These are phyloP conservation scores for Suhomyces sp. DNA, from an alignment of 805 yeast genomes.

Conservation along the genomic window DNA sequence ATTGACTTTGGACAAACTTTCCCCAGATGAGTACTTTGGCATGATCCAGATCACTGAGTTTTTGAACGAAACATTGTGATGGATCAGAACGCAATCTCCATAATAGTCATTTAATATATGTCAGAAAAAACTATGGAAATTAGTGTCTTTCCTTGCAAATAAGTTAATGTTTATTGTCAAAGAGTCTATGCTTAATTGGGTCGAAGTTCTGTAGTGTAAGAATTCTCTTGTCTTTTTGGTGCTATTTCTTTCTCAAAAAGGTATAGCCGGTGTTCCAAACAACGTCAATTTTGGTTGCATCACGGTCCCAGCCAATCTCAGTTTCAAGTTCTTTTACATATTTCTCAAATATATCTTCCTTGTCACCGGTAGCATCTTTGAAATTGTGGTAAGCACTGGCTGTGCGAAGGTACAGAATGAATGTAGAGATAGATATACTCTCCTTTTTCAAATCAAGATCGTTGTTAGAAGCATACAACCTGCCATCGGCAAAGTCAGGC, in stretches of 20 bases:
- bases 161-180: no score
- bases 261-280: constrained; percentile 53
- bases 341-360: constrained; percentile 33
- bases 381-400: constrained; percentile 68
- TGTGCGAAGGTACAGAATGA: constrained; percentile 56
- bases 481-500: constrained; percentile 15
- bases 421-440: constrained; percentile 43
- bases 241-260: constrained; percentile 36
- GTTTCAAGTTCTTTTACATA: constrained; percentile 30
- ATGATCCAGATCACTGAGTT: constrained; percentile 20
- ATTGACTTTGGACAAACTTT: constrained; percentile 5
- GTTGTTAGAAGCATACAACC: constrained; percentile 19
- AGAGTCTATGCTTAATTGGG: no score
- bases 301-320: constrained; percentile 45
- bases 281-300: constrained; percentile 38
- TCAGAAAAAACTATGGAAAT: no score
- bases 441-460: constrained; percentile 27
- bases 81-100: no score
- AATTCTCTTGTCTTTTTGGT: background rate
- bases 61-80: constrained; percentile 19
- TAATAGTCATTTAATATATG: no score
- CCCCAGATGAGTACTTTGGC: constrained; percentile 18
- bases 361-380: constrained; percentile 35
- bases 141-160: no score
- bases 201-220: no score